Evolutionary conservation across 2,329 filamentous ascomycete species (phyloP).

Genomic region (Pleurostoma richardsiae): DNA sequence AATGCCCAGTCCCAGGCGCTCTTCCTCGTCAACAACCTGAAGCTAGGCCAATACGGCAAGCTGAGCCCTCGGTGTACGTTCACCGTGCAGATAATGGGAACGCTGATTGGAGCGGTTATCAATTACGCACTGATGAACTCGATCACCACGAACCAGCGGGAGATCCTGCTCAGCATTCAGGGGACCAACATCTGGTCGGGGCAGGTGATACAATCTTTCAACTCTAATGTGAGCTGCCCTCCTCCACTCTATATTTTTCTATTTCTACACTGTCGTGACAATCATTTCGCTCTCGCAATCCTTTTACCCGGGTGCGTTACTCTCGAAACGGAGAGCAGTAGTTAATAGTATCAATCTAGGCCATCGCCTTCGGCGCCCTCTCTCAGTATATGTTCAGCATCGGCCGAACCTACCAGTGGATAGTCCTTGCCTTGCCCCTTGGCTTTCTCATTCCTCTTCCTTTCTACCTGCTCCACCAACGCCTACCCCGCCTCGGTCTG

Average conservation of each 20-base stretch:
- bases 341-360: not conserved
- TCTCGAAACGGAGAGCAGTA: not conserved
- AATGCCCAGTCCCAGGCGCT: constrained; percentile 25
- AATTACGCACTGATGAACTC: constrained; percentile 40
- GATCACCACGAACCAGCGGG: constrained; percentile 35
- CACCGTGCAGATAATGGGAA: constrained; percentile 33
- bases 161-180: constrained; percentile 31
- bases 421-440: constrained; percentile 32
- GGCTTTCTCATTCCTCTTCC: constrained; percentile 37
- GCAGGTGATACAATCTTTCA: constrained; percentile 40
- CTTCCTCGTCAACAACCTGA: constrained; percentile 25
- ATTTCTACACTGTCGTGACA: constrained; percentile 6
- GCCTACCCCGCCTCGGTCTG: constrained; percentile 20
- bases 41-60: constrained; percentile 30
- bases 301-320: constrained; percentile 2
- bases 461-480: constrained; percentile 26
- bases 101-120: constrained; percentile 32
- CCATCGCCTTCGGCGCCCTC: constrained; percentile 20
- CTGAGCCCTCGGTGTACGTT: constrained; percentile 37
- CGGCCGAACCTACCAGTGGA: constrained; percentile 27
- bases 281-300: too few species aligned
- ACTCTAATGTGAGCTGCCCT: constrained; percentile 25
- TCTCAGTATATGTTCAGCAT: constrained; percentile 35
- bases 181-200: constrained; percentile 43
- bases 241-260: constrained; percentile 24